Conservation (phyloP, 768 basidiomycete species). For the Boletus sp. region DNA sequence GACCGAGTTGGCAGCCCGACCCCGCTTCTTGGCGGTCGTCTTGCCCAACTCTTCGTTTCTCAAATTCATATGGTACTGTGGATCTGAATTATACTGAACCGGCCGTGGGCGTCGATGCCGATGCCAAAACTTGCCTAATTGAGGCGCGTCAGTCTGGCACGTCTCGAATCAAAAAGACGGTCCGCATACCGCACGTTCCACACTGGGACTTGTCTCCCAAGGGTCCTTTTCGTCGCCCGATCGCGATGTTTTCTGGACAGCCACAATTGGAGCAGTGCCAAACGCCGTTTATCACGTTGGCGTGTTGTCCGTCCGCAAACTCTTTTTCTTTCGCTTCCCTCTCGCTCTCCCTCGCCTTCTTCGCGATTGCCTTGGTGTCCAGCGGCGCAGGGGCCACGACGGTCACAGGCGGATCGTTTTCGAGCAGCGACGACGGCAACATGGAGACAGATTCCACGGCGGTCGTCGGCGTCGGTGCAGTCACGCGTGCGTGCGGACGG, state of each 20-base stretch:
- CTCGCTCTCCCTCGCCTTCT: slow-evolving; percentile 71
- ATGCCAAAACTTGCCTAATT: slow-evolving; percentile 85
- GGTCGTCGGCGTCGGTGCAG: slow-evolving; percentile 63
- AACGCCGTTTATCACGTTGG: slow-evolving; percentile 77
- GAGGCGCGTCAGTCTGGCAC: background rate
- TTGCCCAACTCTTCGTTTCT: slow-evolving; percentile 60
- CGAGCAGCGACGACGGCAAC: slow-evolving; percentile 52
- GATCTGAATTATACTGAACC: slow-evolving; percentile 76
- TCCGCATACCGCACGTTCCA: slow-evolving; percentile 79
- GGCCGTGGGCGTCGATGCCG: slow-evolving; percentile 79
- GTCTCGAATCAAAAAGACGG: slow-evolving; percentile 1
- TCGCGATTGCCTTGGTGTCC: slow-evolving; percentile 53
- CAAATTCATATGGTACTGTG: slow-evolving; percentile 61
- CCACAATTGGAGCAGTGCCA: slow-evolving; percentile 98
- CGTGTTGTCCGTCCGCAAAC: slow-evolving; percentile 79
- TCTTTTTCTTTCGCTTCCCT: slow-evolving; percentile 82
- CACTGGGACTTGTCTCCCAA: slow-evolving; percentile 89
- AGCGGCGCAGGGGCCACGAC: slow-evolving; percentile 33
- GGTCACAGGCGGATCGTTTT: slow-evolving; percentile 54
- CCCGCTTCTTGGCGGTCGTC: slow-evolving; percentile 51
- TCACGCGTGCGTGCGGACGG: slow-evolving; percentile 57
- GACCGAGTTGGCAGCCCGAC: slow-evolving; percentile 27
- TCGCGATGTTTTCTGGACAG: slow-evolving; percentile 81
- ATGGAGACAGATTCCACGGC: slow-evolving; percentile 60
- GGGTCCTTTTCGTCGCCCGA: slow-evolving; percentile 86